A percentile compares a stretch with the other conserved stretches of the same genome.
phyloP scores from a whole-genome alignment of 352 stramenopile genomes.

The Pythium aquatile region DNA sequence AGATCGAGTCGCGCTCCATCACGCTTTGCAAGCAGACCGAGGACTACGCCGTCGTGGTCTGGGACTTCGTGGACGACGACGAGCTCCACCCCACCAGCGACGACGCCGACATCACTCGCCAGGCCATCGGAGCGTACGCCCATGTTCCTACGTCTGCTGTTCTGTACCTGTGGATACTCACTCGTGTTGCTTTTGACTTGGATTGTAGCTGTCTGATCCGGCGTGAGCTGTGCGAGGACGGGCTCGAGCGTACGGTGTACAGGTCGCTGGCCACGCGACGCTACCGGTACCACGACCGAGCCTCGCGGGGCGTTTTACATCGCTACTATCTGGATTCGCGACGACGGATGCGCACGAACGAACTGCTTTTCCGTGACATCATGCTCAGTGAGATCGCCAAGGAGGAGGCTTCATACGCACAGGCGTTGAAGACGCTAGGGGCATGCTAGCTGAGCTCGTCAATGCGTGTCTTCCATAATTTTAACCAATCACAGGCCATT shows the following conservation, averaged over 20 bases:
- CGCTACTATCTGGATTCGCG: constrained; percentile 10
- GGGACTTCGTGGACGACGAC: constrained; percentile 34
- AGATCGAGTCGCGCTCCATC: constrained; percentile 29
- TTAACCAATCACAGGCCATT: neutral
- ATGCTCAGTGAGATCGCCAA: constrained; percentile 2
- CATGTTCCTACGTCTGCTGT: neutral
- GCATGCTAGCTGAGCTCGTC: neutral
- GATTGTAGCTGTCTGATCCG: constrained; percentile 16
- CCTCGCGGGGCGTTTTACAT: constrained; percentile 1
- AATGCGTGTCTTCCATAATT: neutral
- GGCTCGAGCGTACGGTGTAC: constrained; percentile 9
- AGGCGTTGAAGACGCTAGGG: neutral
- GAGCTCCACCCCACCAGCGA: constrained; percentile 24
- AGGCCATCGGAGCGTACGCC: constrained; percentile 16
- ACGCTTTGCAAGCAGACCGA: constrained; percentile 29
- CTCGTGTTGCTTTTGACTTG: neutral
- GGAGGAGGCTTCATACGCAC: constrained; percentile 1
- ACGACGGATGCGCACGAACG: constrained; percentile 11
- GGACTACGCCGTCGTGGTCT: constrained; percentile 28
- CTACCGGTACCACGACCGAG: constrained; percentile 14
- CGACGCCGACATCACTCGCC: constrained; percentile 26
- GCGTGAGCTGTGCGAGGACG: constrained; percentile 12
- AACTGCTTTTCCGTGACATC: constrained; percentile 13
- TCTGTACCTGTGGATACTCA: neutral
- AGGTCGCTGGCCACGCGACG: constrained; percentile 11